Base-by-base conservation (phyloP, 805 yeast species). In the Huiozyma sinensis region DNA sequence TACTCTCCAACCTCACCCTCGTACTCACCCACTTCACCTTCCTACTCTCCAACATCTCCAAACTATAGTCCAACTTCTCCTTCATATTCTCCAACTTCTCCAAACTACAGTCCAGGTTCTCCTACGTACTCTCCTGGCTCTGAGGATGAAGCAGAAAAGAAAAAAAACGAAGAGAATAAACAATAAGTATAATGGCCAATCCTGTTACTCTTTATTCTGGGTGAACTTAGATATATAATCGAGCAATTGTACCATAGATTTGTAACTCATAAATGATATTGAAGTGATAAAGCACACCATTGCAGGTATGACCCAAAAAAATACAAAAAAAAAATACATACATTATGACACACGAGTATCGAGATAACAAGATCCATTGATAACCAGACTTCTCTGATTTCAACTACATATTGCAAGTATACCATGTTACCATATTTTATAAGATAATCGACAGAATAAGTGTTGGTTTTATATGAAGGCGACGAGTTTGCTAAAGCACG, bases 41-140 rank as follows among this genome's bases (percentile, higher is more conserved):
- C 56, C 10, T 73, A 80, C 52, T 69, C 77, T 0, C 87, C 87
- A 45, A 78, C 86, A 0, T 76, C 82, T 1, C 87, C 88, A 58
- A 53, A 67, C 4, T 81, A 81, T 55, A 66, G 75, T 0, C 87
- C 86, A 49, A 79, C 84, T 0, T 74, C 79, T 0, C 84, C 84
- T 52, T 52, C 67, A 5, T 79, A 78, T 54, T 68, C 76, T 2
- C 86, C 86, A 47, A 76, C 83, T 2, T 42, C 0, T 1, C 83
- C 84, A 53, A 51, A 65, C 4, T 79, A 70, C 50, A 61, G 68
- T 11, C 74, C 74, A 33, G 62, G 68, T 11, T 69, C 76, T 4
- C 77, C 79, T 45, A 41, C 55, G 11, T 73, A 80, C 53, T 69
- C 77, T 0, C 87, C 87, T 33, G 63, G 68, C n/a, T 69, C 76